Conservation (phyloP, 257 asterid species). For the Henckelia pumila region DNA sequence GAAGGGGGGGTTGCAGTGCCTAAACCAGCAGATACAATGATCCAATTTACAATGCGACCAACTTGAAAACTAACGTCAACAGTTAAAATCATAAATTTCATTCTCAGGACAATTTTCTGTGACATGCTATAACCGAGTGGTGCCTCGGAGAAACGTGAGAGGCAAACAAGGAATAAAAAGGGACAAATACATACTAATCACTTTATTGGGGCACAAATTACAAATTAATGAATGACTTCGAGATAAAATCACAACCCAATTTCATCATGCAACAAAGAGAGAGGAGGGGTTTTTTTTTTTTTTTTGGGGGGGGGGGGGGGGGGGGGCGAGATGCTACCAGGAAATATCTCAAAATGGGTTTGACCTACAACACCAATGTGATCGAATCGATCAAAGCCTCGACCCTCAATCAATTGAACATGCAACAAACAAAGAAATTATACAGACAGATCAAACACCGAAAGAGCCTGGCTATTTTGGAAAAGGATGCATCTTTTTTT, state of each 20-base stretch:
- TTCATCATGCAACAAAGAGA: neutral
- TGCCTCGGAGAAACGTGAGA: neutral
- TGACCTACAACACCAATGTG: neutral
- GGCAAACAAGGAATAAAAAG: neutral
- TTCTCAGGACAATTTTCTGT: neutral
- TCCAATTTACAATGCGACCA: neutral
- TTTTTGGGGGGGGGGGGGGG: no score
- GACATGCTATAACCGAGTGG: neutral
- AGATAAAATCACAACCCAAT: neutral
- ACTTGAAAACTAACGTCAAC: constrained; percentile 7
- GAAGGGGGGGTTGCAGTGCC: constrained; percentile 33
- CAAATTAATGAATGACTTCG: neutral
- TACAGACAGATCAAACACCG: no score
- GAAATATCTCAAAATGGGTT: neutral
- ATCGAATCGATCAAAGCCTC: no score
- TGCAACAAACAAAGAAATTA: no score
- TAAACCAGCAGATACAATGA: constrained; percentile 27
- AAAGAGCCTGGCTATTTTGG: no score
- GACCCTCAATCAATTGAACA: no score
- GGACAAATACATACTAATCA: neutral
- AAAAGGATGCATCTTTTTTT: no score
- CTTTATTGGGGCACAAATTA: neutral
- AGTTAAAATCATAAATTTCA: neutral
- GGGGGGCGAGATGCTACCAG: neutral
- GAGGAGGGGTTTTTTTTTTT: no score